Conservation (phyloP, 2,329 filamentous ascomycete species). For the Fusarium sp. region DNA sequence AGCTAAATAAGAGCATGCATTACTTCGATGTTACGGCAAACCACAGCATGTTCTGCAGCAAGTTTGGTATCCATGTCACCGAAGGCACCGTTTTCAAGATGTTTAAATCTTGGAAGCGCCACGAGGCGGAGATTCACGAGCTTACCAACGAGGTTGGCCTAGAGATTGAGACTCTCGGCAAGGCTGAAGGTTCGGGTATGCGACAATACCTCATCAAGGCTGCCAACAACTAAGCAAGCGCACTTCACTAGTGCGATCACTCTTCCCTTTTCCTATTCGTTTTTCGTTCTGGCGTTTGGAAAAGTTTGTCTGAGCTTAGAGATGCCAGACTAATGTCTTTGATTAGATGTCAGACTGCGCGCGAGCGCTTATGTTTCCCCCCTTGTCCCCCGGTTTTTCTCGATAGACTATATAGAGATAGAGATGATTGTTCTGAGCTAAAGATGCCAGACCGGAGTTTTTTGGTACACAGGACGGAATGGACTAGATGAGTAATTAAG, state of each 20-base stretch:
- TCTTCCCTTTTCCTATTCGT: neutral
- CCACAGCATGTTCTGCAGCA: constrained; percentile 26
- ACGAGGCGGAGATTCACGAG: constrained; percentile 20
- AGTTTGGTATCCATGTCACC: constrained; percentile 2
- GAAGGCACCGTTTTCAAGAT: constrained; percentile 31
- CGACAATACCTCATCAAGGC: constrained; percentile 31
- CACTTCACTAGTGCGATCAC: accelerated
- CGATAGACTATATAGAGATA: too few relatives aligned
- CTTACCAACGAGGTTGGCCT: constrained; percentile 30
- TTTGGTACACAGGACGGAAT: neutral
- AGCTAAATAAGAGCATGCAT: constrained; percentile 31
- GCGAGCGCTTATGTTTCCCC: too few relatives aligned
- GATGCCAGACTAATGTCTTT: neutral
- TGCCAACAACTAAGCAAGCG: neutral
- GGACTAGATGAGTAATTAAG: neutral
- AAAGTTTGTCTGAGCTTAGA: neutral
- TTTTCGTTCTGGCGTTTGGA: constrained; percentile 1
- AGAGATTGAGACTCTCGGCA: constrained; percentile 35
- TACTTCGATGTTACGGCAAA: constrained; percentile 35
- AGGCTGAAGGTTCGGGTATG: constrained; percentile 40
- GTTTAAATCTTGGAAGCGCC: constrained; percentile 46
- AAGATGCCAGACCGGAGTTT: neutral
- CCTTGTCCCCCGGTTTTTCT: too few relatives aligned
- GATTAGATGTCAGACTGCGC: too few relatives aligned
- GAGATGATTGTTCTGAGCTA: neutral